Percentiles rank a stretch among this genome's conserved stretches.
These are phyloP conservation scores for Xylariales sp. DNA, from an alignment of 2,329 filamentous ascomycete genomes.

Conservation along the genomic window DNA sequence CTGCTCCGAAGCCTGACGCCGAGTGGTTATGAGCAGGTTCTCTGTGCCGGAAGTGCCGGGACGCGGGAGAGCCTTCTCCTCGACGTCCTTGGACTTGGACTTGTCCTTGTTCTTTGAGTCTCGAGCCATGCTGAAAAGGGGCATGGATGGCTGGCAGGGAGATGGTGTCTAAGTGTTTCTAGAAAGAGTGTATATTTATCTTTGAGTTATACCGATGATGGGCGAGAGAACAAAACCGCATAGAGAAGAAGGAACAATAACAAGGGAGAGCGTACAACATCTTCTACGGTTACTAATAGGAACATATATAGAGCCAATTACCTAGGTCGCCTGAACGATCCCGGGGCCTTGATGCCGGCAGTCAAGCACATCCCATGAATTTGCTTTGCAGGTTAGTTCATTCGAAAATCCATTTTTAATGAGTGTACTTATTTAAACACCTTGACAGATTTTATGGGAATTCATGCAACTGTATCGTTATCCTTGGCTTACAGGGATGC, in stretches of 20 bases:
- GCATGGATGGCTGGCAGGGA: constrained; percentile 7
- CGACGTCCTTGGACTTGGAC: constrained; percentile 8
- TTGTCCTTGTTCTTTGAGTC: constrained; percentile 5
- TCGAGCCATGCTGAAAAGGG: constrained; percentile 8
- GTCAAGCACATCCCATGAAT: no score
- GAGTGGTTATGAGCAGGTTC: constrained; percentile 32
- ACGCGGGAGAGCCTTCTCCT: constrained; percentile 16
- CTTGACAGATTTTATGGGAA: no score
- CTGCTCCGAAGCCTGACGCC: constrained; percentile 31
- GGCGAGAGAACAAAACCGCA: constrained; percentile 7
- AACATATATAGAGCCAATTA: no score
- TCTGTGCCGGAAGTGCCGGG: constrained; percentile 40
- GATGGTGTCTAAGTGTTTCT: no score
- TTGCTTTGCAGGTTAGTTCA: no score
- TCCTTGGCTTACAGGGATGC: no score
- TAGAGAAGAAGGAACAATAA: background rate
- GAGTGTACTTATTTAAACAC: no score
- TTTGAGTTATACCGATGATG: constrained; percentile 2
- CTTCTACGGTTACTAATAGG: no score
- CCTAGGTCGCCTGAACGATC: no score
- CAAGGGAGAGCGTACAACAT: background rate
- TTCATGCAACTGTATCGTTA: no score
- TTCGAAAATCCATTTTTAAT: no score
- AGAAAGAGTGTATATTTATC: background rate
- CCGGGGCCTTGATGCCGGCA: no score